phyloP scores from a whole-genome alignment of 306 rosid species.

The Vigna unguiculata region DNA sequence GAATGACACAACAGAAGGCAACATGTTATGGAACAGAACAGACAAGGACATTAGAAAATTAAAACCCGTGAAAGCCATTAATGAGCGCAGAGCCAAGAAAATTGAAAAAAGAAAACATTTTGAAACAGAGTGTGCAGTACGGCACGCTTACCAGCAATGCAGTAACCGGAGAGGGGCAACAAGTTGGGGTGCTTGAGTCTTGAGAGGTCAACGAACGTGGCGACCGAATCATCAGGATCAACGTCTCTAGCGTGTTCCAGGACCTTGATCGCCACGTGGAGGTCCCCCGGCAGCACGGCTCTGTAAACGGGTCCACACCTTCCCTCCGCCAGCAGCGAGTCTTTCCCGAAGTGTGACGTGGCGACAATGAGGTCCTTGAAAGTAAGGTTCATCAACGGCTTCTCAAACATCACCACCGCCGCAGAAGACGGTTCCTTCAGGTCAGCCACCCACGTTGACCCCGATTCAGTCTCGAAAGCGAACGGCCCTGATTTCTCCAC shows the following conservation, averaged over 20 bases:
- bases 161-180: conserved; percentile 88
- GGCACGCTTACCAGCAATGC: conserved; percentile 83
- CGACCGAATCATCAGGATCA: conserved; percentile 59
- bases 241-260: conserved; percentile 73
- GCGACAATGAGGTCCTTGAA: conserved; percentile 90
- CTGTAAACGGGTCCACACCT: conserved; percentile 88
- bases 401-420: conserved; percentile 90
- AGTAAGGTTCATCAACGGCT: conserved; percentile 79
- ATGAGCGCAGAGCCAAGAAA: conserved; percentile 21
- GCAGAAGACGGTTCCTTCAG: conserved; percentile 83
- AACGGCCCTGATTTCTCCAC: conserved; percentile 90
- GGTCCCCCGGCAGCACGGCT: conserved; percentile 80
- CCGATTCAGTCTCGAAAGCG: conserved; percentile 81
- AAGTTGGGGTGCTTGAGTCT: conserved; percentile 82
- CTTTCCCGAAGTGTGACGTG: conserved; percentile 93
- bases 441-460: conserved; percentile 86
- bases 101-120: background rate
- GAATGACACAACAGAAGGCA: conserved; percentile 31
- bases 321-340: conserved; percentile 81
- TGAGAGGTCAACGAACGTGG: conserved; percentile 64
- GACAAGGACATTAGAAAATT: conserved; percentile 32
- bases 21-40: conserved; percentile 40
- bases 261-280: conserved; percentile 93
- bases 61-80: conserved; percentile 62
- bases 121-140: background rate